Conservation (phyloP, 768 basidiomycete genomes). For the Mycena pura region DNA sequence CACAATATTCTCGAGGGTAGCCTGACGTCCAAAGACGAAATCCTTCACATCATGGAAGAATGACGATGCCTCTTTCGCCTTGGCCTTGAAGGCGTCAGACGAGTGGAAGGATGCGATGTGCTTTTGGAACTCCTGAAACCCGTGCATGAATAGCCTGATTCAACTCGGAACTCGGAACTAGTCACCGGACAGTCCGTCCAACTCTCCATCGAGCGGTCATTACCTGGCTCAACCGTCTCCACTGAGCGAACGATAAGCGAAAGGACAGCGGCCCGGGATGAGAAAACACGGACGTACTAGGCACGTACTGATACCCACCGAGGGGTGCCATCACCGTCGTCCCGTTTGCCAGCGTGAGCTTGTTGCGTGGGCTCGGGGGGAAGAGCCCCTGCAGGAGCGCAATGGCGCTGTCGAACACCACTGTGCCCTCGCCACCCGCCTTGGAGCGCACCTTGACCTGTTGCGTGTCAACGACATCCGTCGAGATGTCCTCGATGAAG, state of each 20-base stretch:
- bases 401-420: conserved; percentile 85
- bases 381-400: conserved; percentile 87
- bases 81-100: conserved; percentile 53
- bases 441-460: conserved; percentile 82
- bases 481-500: conserved; percentile 68
- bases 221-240: conserved; percentile 82
- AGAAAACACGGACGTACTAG: conserved; percentile 63
- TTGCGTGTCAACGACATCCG: conserved; percentile 74
- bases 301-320: conserved; percentile 85
- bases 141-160: background rate
- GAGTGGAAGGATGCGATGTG: conserved; percentile 49
- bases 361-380: conserved; percentile 76
- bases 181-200: conserved; percentile 69
- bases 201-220: conserved; percentile 82
- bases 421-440: conserved; percentile 80
- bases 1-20: conserved; percentile 56
- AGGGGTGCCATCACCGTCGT: conserved; percentile 76
- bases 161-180: background rate
- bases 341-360: conserved; percentile 80
- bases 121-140: conserved; percentile 49
- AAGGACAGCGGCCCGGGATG: no score
- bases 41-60: conserved; percentile 57
- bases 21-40: conserved; percentile 54
- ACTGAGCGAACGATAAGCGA: conserved; percentile 57
- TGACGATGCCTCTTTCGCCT: conserved; percentile 43